phyloP scores from a whole-genome alignment of 139 green algal genomes.

The Chlorella sp. region DNA sequence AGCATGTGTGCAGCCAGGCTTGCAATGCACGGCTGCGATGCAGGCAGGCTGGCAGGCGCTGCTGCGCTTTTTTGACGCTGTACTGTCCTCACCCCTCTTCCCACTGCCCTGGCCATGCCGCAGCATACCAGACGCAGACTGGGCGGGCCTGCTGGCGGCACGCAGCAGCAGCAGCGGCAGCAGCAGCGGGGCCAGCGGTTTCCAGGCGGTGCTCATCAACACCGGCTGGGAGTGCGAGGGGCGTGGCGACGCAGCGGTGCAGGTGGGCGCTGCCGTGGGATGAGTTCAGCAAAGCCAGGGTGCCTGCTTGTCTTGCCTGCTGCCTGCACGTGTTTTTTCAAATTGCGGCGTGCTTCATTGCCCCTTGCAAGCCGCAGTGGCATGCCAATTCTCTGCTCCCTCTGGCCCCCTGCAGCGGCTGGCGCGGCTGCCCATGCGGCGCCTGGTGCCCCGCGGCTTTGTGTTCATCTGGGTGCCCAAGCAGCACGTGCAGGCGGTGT shows the following conservation, averaged over 20 bases:
- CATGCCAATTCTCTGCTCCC: too few relatives aligned
- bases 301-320: neutral
- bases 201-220: slow-evolving; percentile 72
- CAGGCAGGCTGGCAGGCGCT: too few relatives aligned
- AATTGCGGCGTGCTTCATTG: too few relatives aligned
- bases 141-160: neutral
- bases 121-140: neutral
- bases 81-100: too few relatives aligned
- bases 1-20: too few relatives aligned
- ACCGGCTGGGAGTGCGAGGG: slow-evolving; percentile 60
- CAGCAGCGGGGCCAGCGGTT: neutral
- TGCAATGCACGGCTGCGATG: too few relatives aligned
- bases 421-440: slow-evolving; percentile 61
- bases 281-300: neutral
- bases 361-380: too few relatives aligned
- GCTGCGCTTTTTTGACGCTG: too few relatives aligned
- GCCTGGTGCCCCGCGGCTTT: slow-evolving; percentile 83
- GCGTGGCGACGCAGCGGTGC: slow-evolving; percentile 13
- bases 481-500: slow-evolving; percentile 56
- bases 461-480: slow-evolving; percentile 90
- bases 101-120: too few relatives aligned
- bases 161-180: neutral
- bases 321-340: neutral
- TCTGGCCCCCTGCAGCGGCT: slow-evolving; percentile 36
- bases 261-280: neutral